Evolutionary conservation across 352 stramenopile genomes (phyloP).

Genomic region (Phytophthora sojae): DNA sequence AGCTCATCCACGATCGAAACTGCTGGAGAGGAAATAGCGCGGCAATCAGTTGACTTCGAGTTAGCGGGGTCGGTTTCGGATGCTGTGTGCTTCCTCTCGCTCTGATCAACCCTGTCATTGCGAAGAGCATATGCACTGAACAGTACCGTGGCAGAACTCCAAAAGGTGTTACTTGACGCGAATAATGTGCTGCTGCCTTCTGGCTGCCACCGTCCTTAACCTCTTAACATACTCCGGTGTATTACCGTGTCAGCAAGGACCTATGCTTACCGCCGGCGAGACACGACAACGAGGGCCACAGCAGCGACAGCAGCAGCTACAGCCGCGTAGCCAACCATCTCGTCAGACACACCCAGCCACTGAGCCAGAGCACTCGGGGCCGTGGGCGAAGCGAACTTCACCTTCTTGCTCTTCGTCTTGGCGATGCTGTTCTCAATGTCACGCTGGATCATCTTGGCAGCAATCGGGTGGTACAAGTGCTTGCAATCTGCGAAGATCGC

Average conservation of each 20-base stretch:
- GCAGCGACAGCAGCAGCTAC: constrained; percentile 24
- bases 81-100: neutral
- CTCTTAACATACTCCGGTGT: neutral
- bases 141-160: neutral
- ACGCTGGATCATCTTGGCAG: constrained; percentile 76
- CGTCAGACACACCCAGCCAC: constrained; percentile 42
- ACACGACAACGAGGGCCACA: constrained; percentile 29
- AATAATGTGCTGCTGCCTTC: neutral
- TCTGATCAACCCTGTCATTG: neutral
- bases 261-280: constrained; percentile 28
- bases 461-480: constrained; percentile 73
- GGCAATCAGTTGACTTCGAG: neutral
- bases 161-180: constrained; percentile 9
- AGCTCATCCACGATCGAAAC: too few species aligned
- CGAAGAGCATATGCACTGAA: neutral
- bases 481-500: constrained; percentile 61
- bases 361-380: constrained; percentile 35
- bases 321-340: constrained; percentile 27
- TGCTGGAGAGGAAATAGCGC: neutral
- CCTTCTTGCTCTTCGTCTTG: constrained; percentile 41
- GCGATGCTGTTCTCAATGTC: constrained; percentile 54
- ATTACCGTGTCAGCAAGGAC: neutral
- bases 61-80: neutral
- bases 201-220: neutral
- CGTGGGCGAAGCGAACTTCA: constrained; percentile 41